Evolutionary conservation across 352 stramenopile genomes (phyloP), one percentile per base, ranked within the genome.

Genomic region (Peronospora destructor): DNA sequence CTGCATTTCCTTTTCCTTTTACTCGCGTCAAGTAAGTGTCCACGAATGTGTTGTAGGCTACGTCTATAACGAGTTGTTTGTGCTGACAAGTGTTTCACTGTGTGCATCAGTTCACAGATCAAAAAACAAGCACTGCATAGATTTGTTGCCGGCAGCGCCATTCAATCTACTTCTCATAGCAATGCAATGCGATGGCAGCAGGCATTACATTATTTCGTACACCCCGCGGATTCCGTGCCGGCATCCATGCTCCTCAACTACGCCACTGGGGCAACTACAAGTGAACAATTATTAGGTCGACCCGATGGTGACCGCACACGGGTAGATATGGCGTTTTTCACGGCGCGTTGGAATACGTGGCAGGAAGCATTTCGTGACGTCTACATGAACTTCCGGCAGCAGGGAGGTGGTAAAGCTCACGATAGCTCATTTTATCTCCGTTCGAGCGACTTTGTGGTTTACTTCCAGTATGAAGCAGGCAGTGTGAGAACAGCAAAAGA

Each of bases 1-100:
- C 75, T 14, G 63, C 68, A 0, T 83, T 83, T 17, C 66, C 66
- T n/a, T 73, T 85, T 45, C 74, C 76, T 23, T 91, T 91, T 52
- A 48, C 67, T 8, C 73, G 73, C 23, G 50, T 58, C 26, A 77
- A 70, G 79, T 91, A 68, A 25, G 50, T 69, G 28, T 41, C n/a
- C 12, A 26, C 9, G 9, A 29, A 5, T 33, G 28, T 26, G 11
- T n/a, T 36, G 7, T 38, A n/a, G 16, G 9, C 1, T 40, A 32
- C 10, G 10, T 19, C 35, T 39, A 25, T 14, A n/a, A 17, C 6
- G 21, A 51, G 11, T 0, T 49, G 5, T 10, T 17, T 49, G 12
- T 29, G 7, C 19, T 60, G n/a, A 53, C 26, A 16, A 13, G 38
- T 45, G 30, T 14, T 29, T 19, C 35, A 13, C 21, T 26, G 2